Conservation (phyloP, 2,329 filamentous ascomycete genomes). For the Didymellaceae sp. region DNA sequence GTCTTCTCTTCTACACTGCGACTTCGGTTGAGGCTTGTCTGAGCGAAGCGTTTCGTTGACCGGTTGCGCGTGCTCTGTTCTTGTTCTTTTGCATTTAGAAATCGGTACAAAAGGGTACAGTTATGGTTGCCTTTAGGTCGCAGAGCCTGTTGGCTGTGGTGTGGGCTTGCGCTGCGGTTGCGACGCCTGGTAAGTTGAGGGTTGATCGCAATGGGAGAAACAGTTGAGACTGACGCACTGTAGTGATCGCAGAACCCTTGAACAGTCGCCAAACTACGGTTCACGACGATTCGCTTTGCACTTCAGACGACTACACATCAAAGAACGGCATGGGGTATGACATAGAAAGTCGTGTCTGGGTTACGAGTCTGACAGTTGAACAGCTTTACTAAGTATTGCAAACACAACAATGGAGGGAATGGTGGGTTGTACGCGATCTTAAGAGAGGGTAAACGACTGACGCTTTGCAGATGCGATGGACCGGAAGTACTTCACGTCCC, state of each 20-base stretch:
- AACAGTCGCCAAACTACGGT: slow-evolving; percentile 18
- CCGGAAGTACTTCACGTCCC: slow-evolving; percentile 19
- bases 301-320: slow-evolving; percentile 27
- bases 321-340: slow-evolving; percentile 34
- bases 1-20: neutral
- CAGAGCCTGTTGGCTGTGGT: slow-evolving; percentile 27
- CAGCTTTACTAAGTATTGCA: slow-evolving; percentile 39
- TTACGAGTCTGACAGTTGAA: neutral
- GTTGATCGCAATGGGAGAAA: neutral
- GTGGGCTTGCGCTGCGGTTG: slow-evolving; percentile 30
- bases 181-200: slow-evolving; percentile 31
- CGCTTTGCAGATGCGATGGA: slow-evolving; percentile 7
- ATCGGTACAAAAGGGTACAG: neutral
- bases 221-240: slow-evolving; percentile 13
- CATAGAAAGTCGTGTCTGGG: neutral
- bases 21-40: neutral
- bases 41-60: too few species aligned
- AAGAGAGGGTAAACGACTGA: too few species aligned
- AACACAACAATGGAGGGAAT: slow-evolving; percentile 36
- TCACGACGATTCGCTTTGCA: slow-evolving; percentile 28
- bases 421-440: slow-evolving; percentile 23
- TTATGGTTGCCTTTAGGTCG: slow-evolving; percentile 3
- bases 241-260: slow-evolving; percentile 28
- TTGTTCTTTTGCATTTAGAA: neutral
- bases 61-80: too few species aligned